A percentile compares a stretch with the other conserved stretches of the same genome.
Evolutionary conservation across 2,329 filamentous ascomycete species (phyloP).

Genomic region (Penicillium vulpinum): DNA sequence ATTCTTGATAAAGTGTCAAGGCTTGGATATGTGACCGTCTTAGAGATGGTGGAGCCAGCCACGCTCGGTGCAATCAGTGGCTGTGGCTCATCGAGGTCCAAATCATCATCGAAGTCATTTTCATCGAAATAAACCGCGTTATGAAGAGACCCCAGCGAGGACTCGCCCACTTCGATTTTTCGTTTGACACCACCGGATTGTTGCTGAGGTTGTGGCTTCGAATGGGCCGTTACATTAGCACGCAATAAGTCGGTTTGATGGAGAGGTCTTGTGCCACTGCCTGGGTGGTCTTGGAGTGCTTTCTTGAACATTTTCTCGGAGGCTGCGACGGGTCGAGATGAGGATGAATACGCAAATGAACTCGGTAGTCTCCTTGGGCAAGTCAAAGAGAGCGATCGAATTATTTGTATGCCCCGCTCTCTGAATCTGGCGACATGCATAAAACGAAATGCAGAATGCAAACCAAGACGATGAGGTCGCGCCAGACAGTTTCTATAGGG

Average conservation of each 20-base stretch:
- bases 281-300: constrained; percentile 42
- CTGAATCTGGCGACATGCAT: constrained; percentile 29
- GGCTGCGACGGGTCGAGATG: constrained; percentile 17
- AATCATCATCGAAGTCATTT: constrained; percentile 84
- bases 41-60: neutral
- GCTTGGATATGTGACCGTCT: constrained; percentile 22
- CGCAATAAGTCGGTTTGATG: constrained; percentile 33
- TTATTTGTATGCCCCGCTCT: constrained; percentile 19
- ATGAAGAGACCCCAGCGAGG: constrained; percentile 46
- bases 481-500: neutral
- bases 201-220: constrained; percentile 25
- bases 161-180: constrained; percentile 40
- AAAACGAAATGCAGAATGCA: constrained; percentile 14
- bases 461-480: constrained; percentile 3
- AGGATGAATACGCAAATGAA: constrained; percentile 29
- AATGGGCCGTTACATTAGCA: constrained; percentile 25
- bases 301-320: constrained; percentile 42
- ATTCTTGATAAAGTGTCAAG: constrained; percentile 11
- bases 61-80: constrained; percentile 25
- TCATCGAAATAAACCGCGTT: constrained; percentile 65
- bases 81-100: constrained; percentile 61
- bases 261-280: constrained; percentile 33
- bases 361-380: constrained; percentile 20
- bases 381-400: constrained; percentile 25
- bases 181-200: constrained; percentile 38